phyloP scores from a whole-genome alignment of 805 yeast species.

The Kazachstania bromeliacearum region DNA sequence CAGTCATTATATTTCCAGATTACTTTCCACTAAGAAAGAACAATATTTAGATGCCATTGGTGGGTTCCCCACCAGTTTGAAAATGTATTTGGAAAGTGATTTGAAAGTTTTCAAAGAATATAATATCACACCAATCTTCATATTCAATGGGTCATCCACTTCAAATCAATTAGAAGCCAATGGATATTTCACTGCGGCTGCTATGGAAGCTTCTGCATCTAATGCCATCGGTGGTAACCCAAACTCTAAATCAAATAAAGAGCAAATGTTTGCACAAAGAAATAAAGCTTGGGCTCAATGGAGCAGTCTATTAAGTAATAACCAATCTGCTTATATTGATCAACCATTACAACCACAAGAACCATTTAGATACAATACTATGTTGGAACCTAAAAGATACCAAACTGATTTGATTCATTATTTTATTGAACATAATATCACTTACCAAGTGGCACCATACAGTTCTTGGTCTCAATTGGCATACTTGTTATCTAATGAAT shows the following conservation, averaged over 20 bases:
- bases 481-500: constrained; percentile 47
- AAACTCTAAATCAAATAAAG: constrained; percentile 16
- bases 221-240: neutral
- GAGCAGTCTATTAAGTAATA: constrained; percentile 30
- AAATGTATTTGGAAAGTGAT: constrained; percentile 49
- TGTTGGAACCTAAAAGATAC: constrained; percentile 41
- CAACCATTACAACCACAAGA: constrained; percentile 33
- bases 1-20: constrained; percentile 61
- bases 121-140: constrained; percentile 69
- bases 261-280: constrained; percentile 36
- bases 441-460: constrained; percentile 74
- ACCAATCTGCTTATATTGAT: constrained; percentile 25
- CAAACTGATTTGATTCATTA: constrained; percentile 46
- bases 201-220: constrained; percentile 17
- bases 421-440: constrained; percentile 46
- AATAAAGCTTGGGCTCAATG: constrained; percentile 38
- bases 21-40: constrained; percentile 54
- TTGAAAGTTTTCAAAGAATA: constrained; percentile 48
- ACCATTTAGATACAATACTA: constrained; percentile 45
- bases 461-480: constrained; percentile 72
- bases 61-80: constrained; percentile 63
- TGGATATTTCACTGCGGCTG: constrained; percentile 19
- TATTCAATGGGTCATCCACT: constrained; percentile 58
- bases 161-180: constrained; percentile 27
- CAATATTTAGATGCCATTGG: constrained; percentile 69